Base-by-base conservation (phyloP, 257 asterid species). In the Solanum microdontum region DNA sequence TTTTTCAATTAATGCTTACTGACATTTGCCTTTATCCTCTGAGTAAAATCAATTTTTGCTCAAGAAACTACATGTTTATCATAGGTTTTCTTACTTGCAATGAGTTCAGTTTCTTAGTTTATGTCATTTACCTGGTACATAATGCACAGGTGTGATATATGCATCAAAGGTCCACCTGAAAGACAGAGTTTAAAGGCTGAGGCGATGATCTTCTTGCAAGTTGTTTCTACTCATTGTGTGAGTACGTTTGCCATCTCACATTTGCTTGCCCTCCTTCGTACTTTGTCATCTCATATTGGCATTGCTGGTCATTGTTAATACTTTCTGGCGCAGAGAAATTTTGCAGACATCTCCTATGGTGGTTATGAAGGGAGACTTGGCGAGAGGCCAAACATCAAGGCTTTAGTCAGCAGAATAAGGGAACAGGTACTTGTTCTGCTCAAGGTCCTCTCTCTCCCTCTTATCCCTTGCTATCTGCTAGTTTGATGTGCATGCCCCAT, bases 121-220 rank as follows among this genome's bases (percentile, higher is more conserved):
- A 39, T 40, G 84, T 40, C 64, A 40, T 76, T 39, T 79, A 40
- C 24, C 64, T 79, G 37, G 64, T 80, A 80, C 66, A 17, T 45
- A 43, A 80, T 45, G 26, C 40, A 51, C 93, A 95, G 98, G 87
- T 95, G 98, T 88, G 98, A 95, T 91, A 88, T 92, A 62, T 95
- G 98, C 89, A 64, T 68, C 19, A 88, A 90, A 51, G 95, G 96
- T 87, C 95, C 98, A 75, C 96, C 98, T 45, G 94, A 91, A 86
- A 83, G 87, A 80, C 95, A 94, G 90, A 91, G 91, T 91, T 30
- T 95, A 91, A 94, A 88, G 90, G 90, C 90, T 40, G 97, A 95
- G 92, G 94, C 87, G 1, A 85, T 88, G 62, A 55, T 90, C 73
- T 88, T 95, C 76, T 87, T 95, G 96, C 93, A 91, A 92, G 90